phyloP scores from a whole-genome alignment of 257 asterid genomes.

The Ocimum tenuiflorum region DNA sequence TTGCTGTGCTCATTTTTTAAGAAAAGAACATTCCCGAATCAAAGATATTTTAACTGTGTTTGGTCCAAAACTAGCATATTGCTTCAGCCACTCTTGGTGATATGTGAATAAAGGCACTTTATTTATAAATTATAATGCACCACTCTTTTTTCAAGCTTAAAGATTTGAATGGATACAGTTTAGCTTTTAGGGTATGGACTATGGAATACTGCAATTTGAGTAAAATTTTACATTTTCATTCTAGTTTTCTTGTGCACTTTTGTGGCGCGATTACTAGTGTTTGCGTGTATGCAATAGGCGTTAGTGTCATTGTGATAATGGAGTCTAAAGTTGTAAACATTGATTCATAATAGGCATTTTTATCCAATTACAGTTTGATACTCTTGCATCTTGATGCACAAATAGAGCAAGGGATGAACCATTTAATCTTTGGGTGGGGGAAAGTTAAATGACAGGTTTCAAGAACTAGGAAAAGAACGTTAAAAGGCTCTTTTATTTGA shows the following conservation, averaged over 20 bases:
- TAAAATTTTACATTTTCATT: background rate
- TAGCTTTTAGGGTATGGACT: too few relatives aligned
- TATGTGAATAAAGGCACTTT: constrained; percentile 46
- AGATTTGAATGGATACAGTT: too few relatives aligned
- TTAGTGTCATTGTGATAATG: background rate
- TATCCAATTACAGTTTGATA: background rate
- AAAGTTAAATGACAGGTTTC: background rate
- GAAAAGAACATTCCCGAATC: constrained; percentile 25
- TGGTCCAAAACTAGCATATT: constrained; percentile 35
- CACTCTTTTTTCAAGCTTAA: background rate
- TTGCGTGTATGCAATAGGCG: background rate
- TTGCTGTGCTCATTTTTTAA: background rate
- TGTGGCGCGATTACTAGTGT: background rate
- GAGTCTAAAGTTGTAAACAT: background rate
- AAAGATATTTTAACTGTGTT: constrained; percentile 41
- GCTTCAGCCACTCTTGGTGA: constrained; percentile 43
- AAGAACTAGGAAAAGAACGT: background rate
- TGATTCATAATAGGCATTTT: background rate
- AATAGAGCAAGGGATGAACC: too few relatives aligned
- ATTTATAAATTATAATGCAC: background rate
- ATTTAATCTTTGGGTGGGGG: background rate
- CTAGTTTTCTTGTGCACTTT: background rate
- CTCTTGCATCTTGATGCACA: too few relatives aligned
- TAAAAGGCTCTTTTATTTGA: background rate
- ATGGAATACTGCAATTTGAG: background rate